phyloP scores from a whole-genome alignment of 2,329 filamentous ascomycete genomes.

The Colletotrichum lini region DNA sequence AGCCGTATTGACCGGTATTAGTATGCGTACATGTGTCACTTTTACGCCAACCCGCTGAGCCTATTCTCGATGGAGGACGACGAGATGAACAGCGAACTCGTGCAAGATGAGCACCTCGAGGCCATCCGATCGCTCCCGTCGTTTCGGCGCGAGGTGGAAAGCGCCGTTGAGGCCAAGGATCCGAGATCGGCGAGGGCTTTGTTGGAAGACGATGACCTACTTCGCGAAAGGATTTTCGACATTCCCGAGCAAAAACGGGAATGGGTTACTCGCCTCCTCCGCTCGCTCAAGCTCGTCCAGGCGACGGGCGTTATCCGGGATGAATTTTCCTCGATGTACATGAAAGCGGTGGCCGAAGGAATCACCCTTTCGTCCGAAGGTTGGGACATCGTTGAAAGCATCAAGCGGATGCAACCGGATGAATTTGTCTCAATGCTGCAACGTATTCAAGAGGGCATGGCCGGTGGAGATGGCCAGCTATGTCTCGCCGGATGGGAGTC shows the following conservation, averaged over 20 bases:
- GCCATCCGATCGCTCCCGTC: slow-evolving; percentile 78
- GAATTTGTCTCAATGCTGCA: slow-evolving; percentile 59
- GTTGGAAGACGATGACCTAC: slow-evolving; percentile 71
- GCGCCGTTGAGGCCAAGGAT: slow-evolving; percentile 59
- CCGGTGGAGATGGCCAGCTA: slow-evolving; percentile 55
- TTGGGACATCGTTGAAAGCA: slow-evolving; percentile 67
- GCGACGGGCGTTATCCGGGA: slow-evolving; percentile 54
- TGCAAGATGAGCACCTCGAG: slow-evolving; percentile 75
- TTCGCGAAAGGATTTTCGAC: slow-evolving; percentile 61
- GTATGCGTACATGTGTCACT: slow-evolving; percentile 90
- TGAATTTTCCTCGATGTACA: slow-evolving; percentile 71
- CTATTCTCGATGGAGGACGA: slow-evolving; percentile 62
- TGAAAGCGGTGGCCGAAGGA: slow-evolving; percentile 71
- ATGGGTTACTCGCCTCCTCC: slow-evolving; percentile 61
- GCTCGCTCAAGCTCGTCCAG: slow-evolving; percentile 63
- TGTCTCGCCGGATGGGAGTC: slow-evolving; percentile 53
- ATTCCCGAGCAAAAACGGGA: slow-evolving; percentile 51
- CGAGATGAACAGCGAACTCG: slow-evolving; percentile 44
- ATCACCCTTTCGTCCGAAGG: slow-evolving; percentile 64
- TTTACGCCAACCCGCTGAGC: slow-evolving; percentile 83
- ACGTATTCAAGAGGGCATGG: slow-evolving; percentile 56
- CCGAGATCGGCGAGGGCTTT: slow-evolving; percentile 63
- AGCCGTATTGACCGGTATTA: slow-evolving; percentile 52
- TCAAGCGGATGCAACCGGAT: slow-evolving; percentile 73
- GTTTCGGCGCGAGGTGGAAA: slow-evolving; percentile 72